phyloP scores from a whole-genome alignment of 177 flowering plant species.

The Vitis hybrid region DNA sequence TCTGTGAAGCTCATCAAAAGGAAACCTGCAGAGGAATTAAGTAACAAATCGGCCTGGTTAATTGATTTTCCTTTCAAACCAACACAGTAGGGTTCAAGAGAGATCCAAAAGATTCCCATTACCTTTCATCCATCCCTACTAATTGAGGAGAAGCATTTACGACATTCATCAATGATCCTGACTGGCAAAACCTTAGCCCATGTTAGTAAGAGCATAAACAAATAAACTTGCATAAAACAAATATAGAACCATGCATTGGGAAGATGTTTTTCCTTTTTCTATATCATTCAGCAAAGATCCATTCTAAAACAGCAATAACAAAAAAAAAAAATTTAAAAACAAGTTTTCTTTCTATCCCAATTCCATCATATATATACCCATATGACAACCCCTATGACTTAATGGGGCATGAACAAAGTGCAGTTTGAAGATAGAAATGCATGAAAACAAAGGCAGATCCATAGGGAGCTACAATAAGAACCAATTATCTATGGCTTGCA shows the following conservation, averaged over 20 bases:
- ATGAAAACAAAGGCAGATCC: too few relatives aligned
- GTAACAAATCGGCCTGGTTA: neutral
- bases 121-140: conserved; percentile 24
- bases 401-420: too few relatives aligned
- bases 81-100: neutral
- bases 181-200: conserved; percentile 20
- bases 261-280: neutral
- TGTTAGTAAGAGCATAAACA: neutral
- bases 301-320: neutral
- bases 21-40: conserved; percentile 35
- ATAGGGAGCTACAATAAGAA: too few relatives aligned
- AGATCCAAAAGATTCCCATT: neutral
- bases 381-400: too few relatives aligned
- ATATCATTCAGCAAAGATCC: neutral
- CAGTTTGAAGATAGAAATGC: too few relatives aligned
- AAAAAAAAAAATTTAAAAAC: neutral
- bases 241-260: neutral
- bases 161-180: conserved; percentile 26
- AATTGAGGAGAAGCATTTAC: conserved; percentile 11
- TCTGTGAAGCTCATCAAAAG: conserved; percentile 42
- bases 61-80: neutral
- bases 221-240: neutral
- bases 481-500: too few relatives aligned
- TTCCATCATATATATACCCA: neutral
- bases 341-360: neutral